phyloP scores from a whole-genome alignment of 352 stramenopile genomes.

The Globisporangium heterothallicum region DNA sequence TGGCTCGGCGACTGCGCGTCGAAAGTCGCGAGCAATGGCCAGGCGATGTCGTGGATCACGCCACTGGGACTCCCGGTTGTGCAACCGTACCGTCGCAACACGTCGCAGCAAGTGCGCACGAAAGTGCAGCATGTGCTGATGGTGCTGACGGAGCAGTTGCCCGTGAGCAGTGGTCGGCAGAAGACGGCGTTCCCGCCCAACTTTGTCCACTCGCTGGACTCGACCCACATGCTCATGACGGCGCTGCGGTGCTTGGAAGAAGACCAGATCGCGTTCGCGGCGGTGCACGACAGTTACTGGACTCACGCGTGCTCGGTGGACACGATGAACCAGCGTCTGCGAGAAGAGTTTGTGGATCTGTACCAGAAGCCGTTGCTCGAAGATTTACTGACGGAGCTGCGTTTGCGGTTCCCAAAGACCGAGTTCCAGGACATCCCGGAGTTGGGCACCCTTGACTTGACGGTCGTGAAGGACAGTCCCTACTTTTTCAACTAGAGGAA shows the following conservation, averaged over 20 bases:
- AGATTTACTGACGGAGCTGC: slow-evolving; percentile 89
- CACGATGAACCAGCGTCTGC: slow-evolving; percentile 92
- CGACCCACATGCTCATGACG: slow-evolving; percentile 99
- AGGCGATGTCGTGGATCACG: slow-evolving; percentile 98
- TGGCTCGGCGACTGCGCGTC: slow-evolving; percentile 72
- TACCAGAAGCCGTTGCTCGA: slow-evolving; percentile 97
- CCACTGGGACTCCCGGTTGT: slow-evolving; percentile 97
- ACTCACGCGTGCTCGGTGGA: slow-evolving; percentile 95
- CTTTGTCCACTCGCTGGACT: slow-evolving; percentile 99
- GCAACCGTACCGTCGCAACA: slow-evolving; percentile 95
- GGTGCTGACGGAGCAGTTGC: slow-evolving; percentile 50
- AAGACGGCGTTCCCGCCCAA: slow-evolving; percentile 98
- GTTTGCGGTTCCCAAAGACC: slow-evolving; percentile 93
- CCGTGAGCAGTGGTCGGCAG: slow-evolving; percentile 81
- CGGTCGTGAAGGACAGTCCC: slow-evolving; percentile 91
- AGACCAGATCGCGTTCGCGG: slow-evolving; percentile 93
- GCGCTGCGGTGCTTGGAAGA: slow-evolving; percentile 90
- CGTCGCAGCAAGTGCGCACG: slow-evolving; percentile 70
- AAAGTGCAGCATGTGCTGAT: slow-evolving; percentile 89
- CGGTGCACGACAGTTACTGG: slow-evolving; percentile 99
- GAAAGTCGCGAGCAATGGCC: slow-evolving; percentile 71
- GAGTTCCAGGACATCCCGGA: slow-evolving; percentile 93
- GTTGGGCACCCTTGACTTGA: slow-evolving; percentile 92
- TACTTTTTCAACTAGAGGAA: slow-evolving; percentile 99
- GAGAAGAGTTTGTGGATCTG: slow-evolving; percentile 96